Conservation (phyloP, 345 rosid species). For the Melastoma malabathricum region DNA sequence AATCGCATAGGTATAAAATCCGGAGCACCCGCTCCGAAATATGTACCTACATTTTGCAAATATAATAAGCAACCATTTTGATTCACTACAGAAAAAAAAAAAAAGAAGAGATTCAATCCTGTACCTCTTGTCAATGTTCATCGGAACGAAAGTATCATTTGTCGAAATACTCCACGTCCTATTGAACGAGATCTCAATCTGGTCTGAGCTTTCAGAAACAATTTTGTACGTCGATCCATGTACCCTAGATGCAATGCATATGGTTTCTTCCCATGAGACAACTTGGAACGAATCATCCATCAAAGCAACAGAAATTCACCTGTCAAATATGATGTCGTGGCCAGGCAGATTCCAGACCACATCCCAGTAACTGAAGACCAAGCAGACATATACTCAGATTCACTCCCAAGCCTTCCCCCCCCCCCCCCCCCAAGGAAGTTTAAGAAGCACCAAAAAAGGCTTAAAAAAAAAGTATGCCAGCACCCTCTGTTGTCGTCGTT, state of each 20-base stretch:
- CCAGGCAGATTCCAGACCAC: slow-evolving; percentile 52
- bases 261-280: not conserved
- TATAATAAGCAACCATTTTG: not conserved
- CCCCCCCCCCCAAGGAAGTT: not conserved
- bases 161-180: slow-evolving; percentile 32
- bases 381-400: not conserved
- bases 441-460: not conserved
- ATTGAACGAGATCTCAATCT: slow-evolving; percentile 56
- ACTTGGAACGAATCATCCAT: not conserved
- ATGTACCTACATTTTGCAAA: slow-evolving; percentile 35
- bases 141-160: slow-evolving; percentile 31
- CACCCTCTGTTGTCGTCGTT: slow-evolving; percentile 48
- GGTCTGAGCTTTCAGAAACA: slow-evolving; percentile 32
- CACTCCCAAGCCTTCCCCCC: too few species aligned
- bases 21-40: slow-evolving; percentile 51
- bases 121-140: slow-evolving; percentile 82
- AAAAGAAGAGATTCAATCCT: not conserved
- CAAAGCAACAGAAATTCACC: slow-evolving; percentile 12
- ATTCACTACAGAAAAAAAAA: too few species aligned
- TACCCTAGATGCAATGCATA: slow-evolving; percentile 26
- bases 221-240: slow-evolving; percentile 28
- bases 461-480: not conserved
- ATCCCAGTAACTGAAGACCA: slow-evolving; percentile 69
- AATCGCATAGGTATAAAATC: slow-evolving; percentile 55
- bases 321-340: slow-evolving; percentile 9